Percentiles rank a stretch among this genome's conserved stretches.
These are phyloP conservation scores for Drosera capensis DNA, from an alignment of 148 eudicot genomes.

Conservation along the genomic window DNA sequence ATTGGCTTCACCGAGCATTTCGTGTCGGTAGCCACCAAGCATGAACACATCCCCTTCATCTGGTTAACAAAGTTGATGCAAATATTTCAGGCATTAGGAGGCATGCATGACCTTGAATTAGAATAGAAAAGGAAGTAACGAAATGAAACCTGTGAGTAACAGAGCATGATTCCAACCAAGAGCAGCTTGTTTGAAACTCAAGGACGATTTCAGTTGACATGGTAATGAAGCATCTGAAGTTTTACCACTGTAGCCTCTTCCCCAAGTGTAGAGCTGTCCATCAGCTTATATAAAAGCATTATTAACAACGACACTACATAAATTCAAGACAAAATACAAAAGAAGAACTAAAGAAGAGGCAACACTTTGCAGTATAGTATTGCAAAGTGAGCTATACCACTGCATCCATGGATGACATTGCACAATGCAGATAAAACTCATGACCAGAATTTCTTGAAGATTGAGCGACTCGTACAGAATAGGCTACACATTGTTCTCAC, in stretches of 20 bases:
- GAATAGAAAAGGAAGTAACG: conserved; percentile 1
- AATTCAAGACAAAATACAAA: not conserved
- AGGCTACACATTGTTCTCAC: conserved; percentile 17
- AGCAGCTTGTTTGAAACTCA: conserved; percentile 46
- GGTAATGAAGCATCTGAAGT: conserved; percentile 36
- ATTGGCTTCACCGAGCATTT: conserved; percentile 32
- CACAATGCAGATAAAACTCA: too few species aligned
- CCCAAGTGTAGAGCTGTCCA: conserved; percentile 70
- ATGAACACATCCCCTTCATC: conserved; percentile 51
- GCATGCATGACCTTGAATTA: not conserved
- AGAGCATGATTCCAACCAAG: conserved; percentile 92
- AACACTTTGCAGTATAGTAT: too few species aligned
- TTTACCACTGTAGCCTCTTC: conserved; percentile 58
- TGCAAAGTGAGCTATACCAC: too few species aligned
- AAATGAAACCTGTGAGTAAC: conserved; percentile 38
- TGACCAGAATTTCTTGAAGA: too few species aligned
- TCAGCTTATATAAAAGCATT: conserved; percentile 24
- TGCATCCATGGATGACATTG: too few species aligned
- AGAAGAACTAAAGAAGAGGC: not conserved
- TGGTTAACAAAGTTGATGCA: conserved; percentile 14
- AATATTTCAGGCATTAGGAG: too few species aligned
- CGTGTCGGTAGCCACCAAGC: conserved; percentile 70
- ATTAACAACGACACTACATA: not conserved
- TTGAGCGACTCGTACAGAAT: too few species aligned
- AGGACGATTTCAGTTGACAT: conserved; percentile 13